phyloP scores from a whole-genome alignment of 1,139 yeast genomes.

The Yarrowia galli region DNA sequence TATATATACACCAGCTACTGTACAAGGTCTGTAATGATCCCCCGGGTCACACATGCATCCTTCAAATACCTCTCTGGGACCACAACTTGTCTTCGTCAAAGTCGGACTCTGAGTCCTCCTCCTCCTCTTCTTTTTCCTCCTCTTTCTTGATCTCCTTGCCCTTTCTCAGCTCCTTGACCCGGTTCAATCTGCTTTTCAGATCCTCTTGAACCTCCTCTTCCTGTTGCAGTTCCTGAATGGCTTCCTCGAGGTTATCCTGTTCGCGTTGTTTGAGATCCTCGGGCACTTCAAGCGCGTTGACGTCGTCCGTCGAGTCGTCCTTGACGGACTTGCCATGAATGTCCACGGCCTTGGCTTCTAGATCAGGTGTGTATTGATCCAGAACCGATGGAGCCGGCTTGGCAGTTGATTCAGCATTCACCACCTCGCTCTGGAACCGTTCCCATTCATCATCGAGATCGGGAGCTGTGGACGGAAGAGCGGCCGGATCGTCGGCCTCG shows the following conservation, averaged over 20 bases:
- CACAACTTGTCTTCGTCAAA: conserved; percentile 27
- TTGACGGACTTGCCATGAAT: conserved; percentile 10
- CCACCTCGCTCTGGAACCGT: conserved; percentile 30
- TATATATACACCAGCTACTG: conserved; percentile 9
- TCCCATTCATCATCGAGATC: conserved; percentile 32
- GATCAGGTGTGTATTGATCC: conserved; percentile 14
- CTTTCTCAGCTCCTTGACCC: conserved; percentile 12
- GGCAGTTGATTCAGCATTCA: not conserved
- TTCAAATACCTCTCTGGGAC: conserved; percentile 14
- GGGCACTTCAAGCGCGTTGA: conserved; percentile 10
- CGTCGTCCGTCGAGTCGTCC: not conserved
- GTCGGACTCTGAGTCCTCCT: conserved; percentile 5
- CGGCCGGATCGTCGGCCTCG: conserved; percentile 26
- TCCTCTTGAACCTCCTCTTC: conserved; percentile 26
- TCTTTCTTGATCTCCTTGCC: not conserved
- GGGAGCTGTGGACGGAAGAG: not conserved
- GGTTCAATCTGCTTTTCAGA: not conserved
- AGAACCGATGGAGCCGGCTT: conserved; percentile 12
- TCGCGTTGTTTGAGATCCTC: conserved; percentile 24
- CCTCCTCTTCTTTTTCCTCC: not conserved
- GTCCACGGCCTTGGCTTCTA: conserved; percentile 19
- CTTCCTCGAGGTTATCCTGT: conserved; percentile 8
- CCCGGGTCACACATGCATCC: too few relatives aligned
- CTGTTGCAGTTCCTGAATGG: conserved; percentile 14
- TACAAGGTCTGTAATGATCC: too few relatives aligned